Conservation (phyloP, 495 filamentous ascomycete species). For the Hamigera avellanea region DNA sequence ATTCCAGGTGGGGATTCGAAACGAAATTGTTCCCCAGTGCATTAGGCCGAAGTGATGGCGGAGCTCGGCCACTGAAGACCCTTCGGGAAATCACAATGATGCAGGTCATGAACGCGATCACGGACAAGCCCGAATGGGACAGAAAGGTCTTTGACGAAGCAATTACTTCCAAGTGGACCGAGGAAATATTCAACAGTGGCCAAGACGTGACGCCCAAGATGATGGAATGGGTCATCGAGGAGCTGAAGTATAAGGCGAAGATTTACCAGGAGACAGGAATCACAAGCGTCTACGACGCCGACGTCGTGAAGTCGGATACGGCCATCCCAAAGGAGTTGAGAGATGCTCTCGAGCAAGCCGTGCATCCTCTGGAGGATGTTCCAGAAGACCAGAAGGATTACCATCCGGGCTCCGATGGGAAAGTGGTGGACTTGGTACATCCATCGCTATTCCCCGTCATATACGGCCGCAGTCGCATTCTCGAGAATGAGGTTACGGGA, state of each 20-base stretch:
- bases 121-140: slow-evolving; percentile 38
- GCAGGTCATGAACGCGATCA: slow-evolving; percentile 24
- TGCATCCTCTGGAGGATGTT: slow-evolving; percentile 29
- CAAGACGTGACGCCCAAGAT: slow-evolving; percentile 33
- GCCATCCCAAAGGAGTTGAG: slow-evolving; percentile 16
- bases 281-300: slow-evolving; percentile 16
- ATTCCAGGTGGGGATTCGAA: not conserved
- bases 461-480: slow-evolving; percentile 38
- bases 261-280: slow-evolving; percentile 17
- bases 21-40: not conserved
- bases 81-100: slow-evolving; percentile 23
- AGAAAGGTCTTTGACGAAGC: slow-evolving; percentile 35
- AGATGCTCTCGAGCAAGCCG: slow-evolving; percentile 12
- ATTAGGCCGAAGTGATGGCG: not conserved
- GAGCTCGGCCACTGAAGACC: slow-evolving; percentile 2
- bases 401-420: slow-evolving; percentile 40
- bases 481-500: slow-evolving; percentile 24
- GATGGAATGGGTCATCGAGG: slow-evolving; percentile 39
- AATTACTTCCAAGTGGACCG: slow-evolving; percentile 25
- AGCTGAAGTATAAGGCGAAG: slow-evolving; percentile 35
- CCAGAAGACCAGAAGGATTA: slow-evolving; percentile 42
- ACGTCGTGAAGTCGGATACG: slow-evolving; percentile 27
- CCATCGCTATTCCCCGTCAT: slow-evolving; percentile 50
- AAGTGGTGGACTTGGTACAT: slow-evolving; percentile 50
- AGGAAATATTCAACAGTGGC: slow-evolving; percentile 15